These are phyloP conservation scores for Solanum hybrid DNA, from an alignment of 305 asterid genomes.

Conservation along the genomic window DNA sequence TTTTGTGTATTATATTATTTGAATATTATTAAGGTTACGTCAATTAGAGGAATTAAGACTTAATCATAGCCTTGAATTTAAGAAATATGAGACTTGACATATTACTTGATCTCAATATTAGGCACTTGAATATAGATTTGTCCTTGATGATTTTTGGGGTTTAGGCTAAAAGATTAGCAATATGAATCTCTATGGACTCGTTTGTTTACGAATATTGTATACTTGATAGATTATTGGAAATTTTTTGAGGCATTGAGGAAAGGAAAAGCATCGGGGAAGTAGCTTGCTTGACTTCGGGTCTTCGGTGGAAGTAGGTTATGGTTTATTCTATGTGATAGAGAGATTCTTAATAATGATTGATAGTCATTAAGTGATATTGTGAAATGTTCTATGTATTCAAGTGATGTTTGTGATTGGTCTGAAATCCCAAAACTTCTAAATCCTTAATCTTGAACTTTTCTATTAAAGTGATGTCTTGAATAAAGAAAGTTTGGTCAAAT, in stretches of 20 bases:
- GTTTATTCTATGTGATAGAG: neutral
- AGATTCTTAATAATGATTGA: no score
- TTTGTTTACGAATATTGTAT: neutral
- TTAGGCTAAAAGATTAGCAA: neutral
- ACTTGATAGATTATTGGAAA: neutral
- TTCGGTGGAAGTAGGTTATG: neutral
- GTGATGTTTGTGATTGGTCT: neutral
- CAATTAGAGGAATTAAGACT: neutral
- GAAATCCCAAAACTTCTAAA: neutral
- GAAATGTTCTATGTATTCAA: neutral
- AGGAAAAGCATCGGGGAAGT: no score
- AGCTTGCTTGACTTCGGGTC: neutral
- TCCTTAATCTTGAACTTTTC: neutral
- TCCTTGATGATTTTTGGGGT: neutral
- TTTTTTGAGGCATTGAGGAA: neutral
- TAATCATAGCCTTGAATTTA: neutral
- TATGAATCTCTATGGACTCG: neutral
- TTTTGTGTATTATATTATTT: neutral
- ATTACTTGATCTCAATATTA: neutral
- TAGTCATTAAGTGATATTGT: neutral
- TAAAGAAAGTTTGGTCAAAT: no score
- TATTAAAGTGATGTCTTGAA: neutral
- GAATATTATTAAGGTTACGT: no score
- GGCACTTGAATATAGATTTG: neutral
- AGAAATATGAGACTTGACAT: neutral